Evolutionary conservation across 2,329 filamentous ascomycete species (phyloP).

Genomic region (Chlorencoelia australis): DNA sequence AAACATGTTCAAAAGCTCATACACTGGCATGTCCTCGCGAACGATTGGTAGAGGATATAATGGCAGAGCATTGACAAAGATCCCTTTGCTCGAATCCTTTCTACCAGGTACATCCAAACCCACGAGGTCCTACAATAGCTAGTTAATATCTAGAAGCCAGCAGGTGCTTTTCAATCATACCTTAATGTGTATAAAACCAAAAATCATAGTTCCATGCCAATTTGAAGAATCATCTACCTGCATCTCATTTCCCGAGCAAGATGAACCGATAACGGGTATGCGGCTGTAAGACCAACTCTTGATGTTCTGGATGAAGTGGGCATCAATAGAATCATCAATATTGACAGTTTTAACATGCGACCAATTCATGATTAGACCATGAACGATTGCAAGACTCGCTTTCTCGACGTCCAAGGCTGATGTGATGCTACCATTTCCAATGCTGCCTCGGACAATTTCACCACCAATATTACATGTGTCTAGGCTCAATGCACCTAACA

Average conservation of each 20-base stretch:
- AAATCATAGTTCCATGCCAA: conserved; percentile 13
- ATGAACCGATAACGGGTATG: conserved; percentile 22
- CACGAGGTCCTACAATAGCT: conserved; percentile 15
- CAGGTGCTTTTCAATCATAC: conserved; percentile 11
- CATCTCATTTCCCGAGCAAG: background rate
- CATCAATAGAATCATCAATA: conserved; percentile 18
- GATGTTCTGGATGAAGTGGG: conserved; percentile 19
- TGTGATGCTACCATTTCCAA: background rate
- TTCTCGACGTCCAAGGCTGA: conserved; percentile 20
- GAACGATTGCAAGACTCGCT: conserved; percentile 6
- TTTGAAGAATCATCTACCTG: background rate
- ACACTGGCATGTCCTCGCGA: conserved; percentile 18
- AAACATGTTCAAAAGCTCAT: conserved; percentile 23
- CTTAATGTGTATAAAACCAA: conserved; percentile 22
- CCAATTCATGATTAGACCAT: conserved; percentile 18
- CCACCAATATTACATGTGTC: conserved; percentile 14
- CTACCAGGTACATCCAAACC: conserved; percentile 16
- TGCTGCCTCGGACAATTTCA: background rate
- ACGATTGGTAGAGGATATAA: conserved; percentile 23
- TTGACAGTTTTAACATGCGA: conserved; percentile 16
- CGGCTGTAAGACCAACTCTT: conserved; percentile 21
- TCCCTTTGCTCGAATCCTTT: conserved; percentile 2
- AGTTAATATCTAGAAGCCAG: background rate
- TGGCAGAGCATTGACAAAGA: conserved; percentile 20
- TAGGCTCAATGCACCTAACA: conserved; percentile 20